A percentile compares a stretch with the other conserved stretches of the same genome.
Conservation (phyloP, 768 basidiomycete genomes). For the Russula vinacea region DNA sequence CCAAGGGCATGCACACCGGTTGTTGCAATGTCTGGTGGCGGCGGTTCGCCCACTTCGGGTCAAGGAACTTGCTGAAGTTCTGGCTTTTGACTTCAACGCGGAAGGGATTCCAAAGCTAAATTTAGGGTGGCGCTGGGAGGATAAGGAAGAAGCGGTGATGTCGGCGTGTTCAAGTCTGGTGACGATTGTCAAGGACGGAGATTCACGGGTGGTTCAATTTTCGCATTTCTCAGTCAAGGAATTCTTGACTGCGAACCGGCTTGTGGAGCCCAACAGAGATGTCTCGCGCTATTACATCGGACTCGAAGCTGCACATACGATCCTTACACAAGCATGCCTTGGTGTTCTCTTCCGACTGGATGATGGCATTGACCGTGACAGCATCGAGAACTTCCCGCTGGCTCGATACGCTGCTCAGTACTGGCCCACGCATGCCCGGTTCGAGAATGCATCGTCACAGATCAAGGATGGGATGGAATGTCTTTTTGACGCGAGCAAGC, state of each 20-base stretch:
- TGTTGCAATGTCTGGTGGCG: slow-evolving; percentile 6
- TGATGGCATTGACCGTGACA: not conserved
- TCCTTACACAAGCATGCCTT: not conserved
- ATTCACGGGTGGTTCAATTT: not conserved
- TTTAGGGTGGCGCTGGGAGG: not conserved
- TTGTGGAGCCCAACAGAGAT: not conserved
- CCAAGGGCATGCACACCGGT: not conserved
- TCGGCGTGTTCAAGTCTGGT: slow-evolving; percentile 3
- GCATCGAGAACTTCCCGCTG: not conserved
- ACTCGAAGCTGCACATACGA: not conserved
- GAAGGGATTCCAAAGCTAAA: not conserved
- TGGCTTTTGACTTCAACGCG: not conserved
- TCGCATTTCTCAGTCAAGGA: slow-evolving; percentile 7
- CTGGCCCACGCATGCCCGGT: not conserved
- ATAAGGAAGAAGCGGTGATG: not conserved
- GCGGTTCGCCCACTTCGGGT: slow-evolving; percentile 12
- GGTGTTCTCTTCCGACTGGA: not conserved
- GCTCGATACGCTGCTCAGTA: not conserved
- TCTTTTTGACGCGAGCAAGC: not conserved
- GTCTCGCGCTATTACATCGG: not conserved
- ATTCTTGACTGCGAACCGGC: not conserved
- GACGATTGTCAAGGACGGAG: not conserved
- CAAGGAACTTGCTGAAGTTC: slow-evolving; percentile 5
- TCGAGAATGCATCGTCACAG: not conserved
- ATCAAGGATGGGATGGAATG: slow-evolving; percentile 5